Evolutionary conservation across 306 rosid species (phyloP), one percentile per base, ranked within the genome.

Genomic region (Vigna nakashimae): DNA sequence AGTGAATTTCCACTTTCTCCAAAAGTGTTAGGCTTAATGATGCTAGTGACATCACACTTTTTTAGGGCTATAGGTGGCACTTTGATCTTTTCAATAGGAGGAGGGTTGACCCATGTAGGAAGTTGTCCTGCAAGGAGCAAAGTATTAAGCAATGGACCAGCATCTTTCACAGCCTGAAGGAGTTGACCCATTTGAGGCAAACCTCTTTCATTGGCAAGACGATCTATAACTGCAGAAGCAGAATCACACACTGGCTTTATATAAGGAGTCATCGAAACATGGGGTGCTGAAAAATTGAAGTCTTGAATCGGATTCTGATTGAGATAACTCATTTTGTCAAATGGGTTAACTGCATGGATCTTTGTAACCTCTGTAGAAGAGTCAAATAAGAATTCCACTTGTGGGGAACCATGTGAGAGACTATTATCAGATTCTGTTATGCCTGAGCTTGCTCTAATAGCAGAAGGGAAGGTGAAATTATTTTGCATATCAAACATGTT

Each of bases 41-140:
- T 16, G 69, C 16, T 8, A 13, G 57, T 71, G 32, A 71, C 60
- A 53, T 77, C 85, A 73, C 74, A 65, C 16, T 86, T 84, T 70
- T 76, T 78, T 56, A 90, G 79, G 17, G 79, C 58, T 51, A 92
- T 76, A 5, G 88, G 86, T 50, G 96, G 98, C 68, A 92, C 71
- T 20, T 86, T 87, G 65, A 92, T 86, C 28, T 82, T 69, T 65
- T 77, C 87, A 73, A 87, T 14, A 42, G 96, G 92, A 5, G 98
- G 98, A 1, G 98, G 98, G 60, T 92, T 95, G 18, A 85, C 74
- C 98, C 98, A 95, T 8, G 58, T 81, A 3, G 98, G 98, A 80
- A 95, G 91, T 3, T 93, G 96, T 14, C 96, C 98, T 0, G 97
- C 85, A 14, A 92, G 84, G 2, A 95, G 84, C 22, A 92, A 66